Percentiles rank a stretch among this genome's conserved stretches.
These are phyloP conservation scores for Zychaea mexicana DNA, from an alignment of 371 early-diverging fungal species.

Conservation along the genomic window DNA sequence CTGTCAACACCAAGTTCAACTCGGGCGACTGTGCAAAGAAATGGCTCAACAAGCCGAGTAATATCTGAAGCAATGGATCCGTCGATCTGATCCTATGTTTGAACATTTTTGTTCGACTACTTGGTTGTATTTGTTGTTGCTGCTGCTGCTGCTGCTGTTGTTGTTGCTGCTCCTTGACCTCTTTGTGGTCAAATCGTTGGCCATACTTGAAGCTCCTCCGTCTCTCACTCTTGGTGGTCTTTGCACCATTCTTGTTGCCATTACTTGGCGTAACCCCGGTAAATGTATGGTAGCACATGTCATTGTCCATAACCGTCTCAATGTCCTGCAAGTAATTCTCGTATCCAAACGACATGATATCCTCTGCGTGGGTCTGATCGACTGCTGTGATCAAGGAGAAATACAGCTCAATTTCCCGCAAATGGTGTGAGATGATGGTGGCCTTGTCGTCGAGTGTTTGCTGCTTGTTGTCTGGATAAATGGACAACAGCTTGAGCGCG, in stretches of 20 bases:
- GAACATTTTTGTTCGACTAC: constrained; percentile 20
- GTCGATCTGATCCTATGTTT: constrained; percentile 59
- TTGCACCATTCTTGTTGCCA: constrained; percentile 8
- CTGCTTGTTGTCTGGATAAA: constrained; percentile 54
- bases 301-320: constrained; percentile 64
- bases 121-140: not conserved
- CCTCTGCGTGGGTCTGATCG: constrained; percentile 55
- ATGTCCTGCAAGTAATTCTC: constrained; percentile 82
- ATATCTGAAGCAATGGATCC: constrained; percentile 68
- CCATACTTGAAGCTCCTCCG: constrained; percentile 67
- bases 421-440: constrained; percentile 62
- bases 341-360: constrained; percentile 65
- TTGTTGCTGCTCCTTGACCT: not conserved
- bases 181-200: constrained; percentile 41
- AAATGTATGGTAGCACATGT: constrained; percentile 58
- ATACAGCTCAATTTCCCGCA: constrained; percentile 69
- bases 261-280: constrained; percentile 27
- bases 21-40: constrained; percentile 89
- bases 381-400: constrained; percentile 68
- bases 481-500: constrained; percentile 69
- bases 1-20: constrained; percentile 89
- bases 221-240: constrained; percentile 39
- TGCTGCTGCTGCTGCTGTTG: not conserved
- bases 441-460: constrained; percentile 12
- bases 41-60: constrained; percentile 65